Percentiles rank a stretch among this genome's conserved stretches.
These are phyloP conservation scores for Macrolepiota dolichaula DNA, from an alignment of 768 basidiomycete species.

Conservation along the genomic window DNA sequence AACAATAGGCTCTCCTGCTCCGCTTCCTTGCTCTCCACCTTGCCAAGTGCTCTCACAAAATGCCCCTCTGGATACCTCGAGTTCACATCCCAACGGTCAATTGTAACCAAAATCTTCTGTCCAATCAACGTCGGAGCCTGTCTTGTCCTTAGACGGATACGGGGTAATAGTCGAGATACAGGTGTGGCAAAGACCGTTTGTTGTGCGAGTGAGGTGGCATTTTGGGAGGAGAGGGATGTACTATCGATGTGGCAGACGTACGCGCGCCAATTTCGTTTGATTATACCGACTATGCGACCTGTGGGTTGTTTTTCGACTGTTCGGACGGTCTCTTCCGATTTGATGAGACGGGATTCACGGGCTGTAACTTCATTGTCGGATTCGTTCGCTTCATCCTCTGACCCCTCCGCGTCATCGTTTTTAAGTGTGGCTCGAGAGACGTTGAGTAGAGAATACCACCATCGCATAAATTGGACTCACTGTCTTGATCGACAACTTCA, in stretches of 20 bases:
- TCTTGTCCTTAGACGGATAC: constrained; percentile 91
- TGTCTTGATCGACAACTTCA: constrained; percentile 92
- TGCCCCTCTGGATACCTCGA: constrained; percentile 96
- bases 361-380: constrained; percentile 32
- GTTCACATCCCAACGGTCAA: constrained; percentile 87
- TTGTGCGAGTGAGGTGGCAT: constrained; percentile 73
- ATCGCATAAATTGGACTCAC: constrained; percentile 35
- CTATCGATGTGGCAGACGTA: constrained; percentile 96
- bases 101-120: constrained; percentile 94
- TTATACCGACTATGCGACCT: constrained; percentile 85
- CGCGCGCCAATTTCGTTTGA: constrained; percentile 96
- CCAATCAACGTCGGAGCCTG: constrained; percentile 86
- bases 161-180: constrained; percentile 85
- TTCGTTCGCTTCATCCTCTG: no score
- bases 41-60: constrained; percentile 89
- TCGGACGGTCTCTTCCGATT: constrained; percentile 27
- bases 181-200: constrained; percentile 96
- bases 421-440: constrained; percentile 63
- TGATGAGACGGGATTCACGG: constrained; percentile 39
- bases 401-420: constrained; percentile 81
- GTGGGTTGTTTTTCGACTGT: constrained; percentile 80
- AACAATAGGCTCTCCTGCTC: constrained; percentile 92
- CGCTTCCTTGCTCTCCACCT: constrained; percentile 91
- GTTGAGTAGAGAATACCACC: constrained; percentile 1
- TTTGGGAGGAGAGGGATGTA: constrained; percentile 77